These are phyloP conservation scores for Suillus fuscotomentosus DNA, from an alignment of 768 basidiomycete genomes.

Conservation along the genomic window DNA sequence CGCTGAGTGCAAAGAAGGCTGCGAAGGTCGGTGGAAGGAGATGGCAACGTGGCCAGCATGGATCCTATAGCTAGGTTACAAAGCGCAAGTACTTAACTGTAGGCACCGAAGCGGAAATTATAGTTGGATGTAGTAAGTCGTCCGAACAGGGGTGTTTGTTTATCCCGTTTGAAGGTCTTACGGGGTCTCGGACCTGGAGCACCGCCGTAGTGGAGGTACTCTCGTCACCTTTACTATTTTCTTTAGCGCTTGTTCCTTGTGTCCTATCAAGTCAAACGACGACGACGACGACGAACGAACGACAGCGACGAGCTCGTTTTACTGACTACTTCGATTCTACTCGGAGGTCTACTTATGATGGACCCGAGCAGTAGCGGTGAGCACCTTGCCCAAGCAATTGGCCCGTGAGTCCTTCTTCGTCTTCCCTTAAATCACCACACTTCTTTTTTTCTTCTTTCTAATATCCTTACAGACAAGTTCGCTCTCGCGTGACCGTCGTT, in stretches of 20 bases:
- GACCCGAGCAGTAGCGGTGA: not conserved
- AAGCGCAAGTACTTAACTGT: not conserved
- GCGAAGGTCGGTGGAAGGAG: not conserved
- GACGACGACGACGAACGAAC: not conserved
- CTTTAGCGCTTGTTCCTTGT: conserved; percentile 1
- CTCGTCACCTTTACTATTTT: conserved; percentile 1
- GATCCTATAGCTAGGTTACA: not conserved
- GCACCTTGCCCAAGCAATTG: conserved; percentile 10
- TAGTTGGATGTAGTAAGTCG: not conserved
- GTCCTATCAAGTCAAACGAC: not conserved
- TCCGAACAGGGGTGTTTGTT: not conserved
- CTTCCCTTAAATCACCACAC: conserved; percentile 2
- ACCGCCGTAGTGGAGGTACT: not conserved
- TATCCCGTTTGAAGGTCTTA: not conserved
- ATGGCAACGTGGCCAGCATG: not conserved
- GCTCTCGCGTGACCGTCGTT: conserved; percentile 77
- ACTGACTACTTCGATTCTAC: not conserved
- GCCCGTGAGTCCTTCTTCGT: conserved; percentile 27
- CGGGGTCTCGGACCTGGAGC: conserved; percentile 3
- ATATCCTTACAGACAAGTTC: conserved; percentile 50
- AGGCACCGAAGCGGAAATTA: conserved; percentile 3
- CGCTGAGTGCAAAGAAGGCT: not conserved
- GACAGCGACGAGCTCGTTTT: not conserved
- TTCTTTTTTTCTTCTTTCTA: conserved; percentile 10
- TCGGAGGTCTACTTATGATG: not conserved